Base-by-base conservation (phyloP, 1,284 basidiomycete genomes). In the Stygiomarasmius scandens region DNA sequence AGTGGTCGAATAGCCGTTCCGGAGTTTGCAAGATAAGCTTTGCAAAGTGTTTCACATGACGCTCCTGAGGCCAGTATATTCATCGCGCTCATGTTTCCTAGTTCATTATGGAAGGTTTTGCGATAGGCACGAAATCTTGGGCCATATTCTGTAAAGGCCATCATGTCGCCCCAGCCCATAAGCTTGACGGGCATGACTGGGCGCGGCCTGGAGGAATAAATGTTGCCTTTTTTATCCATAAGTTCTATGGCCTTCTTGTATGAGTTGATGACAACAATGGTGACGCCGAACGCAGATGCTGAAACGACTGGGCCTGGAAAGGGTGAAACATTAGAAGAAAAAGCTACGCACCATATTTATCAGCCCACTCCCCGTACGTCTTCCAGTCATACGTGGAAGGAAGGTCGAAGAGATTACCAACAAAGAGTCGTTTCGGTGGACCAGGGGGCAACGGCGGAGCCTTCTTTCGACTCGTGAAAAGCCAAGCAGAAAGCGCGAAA, bases 231-330 rank as follows among this genome's bases (percentile, higher is more conserved):
- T 51, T 65, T 66, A 19, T 70, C 67, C 1, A 71, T 59, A 38
- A 73, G 54, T 44, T 69, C 66, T 3, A 58, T 55, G 2, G 69
- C 67, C 5, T 55, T 57, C 20, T 68, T 50, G 49, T 61, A 54
- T 1, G 65, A 66, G 54, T 70, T 70, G 29, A 72, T 14, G 36
- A 72, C 61, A 23, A 72, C 29, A 41, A 68, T 59, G 14, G 62
- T 56, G 25, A 60, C 54, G 6, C 64, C 61, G 24, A 65, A 61
- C 2, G 55, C 59, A 11, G 58, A 55, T 27, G 59, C 59, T 8
- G 56, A 59, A 32, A 54, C 56, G n/a, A 60, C 34, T 0, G 11
- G 24, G n/a, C 44, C 46, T 43, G 36, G 5, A 14, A 20, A 47
- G 20, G 29, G 3, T 19, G 9, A 41, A 24, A 14, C 38, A 41